phyloP scores from a whole-genome alignment of 768 basidiomycete species.

The Auricularia heimuer region DNA sequence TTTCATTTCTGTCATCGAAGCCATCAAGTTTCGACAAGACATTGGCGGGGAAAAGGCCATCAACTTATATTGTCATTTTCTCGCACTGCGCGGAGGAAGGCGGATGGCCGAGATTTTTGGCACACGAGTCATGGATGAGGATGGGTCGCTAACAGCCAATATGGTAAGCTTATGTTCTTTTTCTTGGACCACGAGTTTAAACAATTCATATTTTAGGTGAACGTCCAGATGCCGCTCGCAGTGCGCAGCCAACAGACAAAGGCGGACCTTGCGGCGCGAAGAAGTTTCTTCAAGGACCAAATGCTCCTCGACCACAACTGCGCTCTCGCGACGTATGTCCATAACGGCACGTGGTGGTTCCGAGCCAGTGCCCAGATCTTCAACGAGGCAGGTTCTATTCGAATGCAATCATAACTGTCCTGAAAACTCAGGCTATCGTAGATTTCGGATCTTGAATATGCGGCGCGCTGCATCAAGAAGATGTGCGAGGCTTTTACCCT shows the following conservation, averaged over 20 bases:
- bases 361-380: background rate
- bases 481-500: background rate
- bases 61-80: conserved; percentile 53
- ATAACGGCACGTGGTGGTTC: background rate
- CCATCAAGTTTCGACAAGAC: conserved; percentile 61
- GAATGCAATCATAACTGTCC: background rate
- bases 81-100: conserved; percentile 60
- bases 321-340: background rate
- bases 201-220: background rate
- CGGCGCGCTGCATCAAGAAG: background rate
- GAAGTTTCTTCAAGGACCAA: background rate
- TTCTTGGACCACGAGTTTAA: background rate
- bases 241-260: background rate
- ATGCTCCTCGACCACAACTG: background rate
- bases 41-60: conserved; percentile 72
- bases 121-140: conserved; percentile 53
- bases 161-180: conserved; percentile 44
- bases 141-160: conserved; percentile 42
- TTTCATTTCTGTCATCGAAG: conserved; percentile 41
- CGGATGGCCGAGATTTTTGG: conserved; percentile 48
- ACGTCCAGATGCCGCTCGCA: background rate
- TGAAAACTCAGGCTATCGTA: background rate
- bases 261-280: background rate
- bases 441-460: background rate
- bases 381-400: background rate